Base-by-base conservation (phyloP, 2,329 filamentous ascomycete genomes). In the Colletotrichum somersetense region DNA sequence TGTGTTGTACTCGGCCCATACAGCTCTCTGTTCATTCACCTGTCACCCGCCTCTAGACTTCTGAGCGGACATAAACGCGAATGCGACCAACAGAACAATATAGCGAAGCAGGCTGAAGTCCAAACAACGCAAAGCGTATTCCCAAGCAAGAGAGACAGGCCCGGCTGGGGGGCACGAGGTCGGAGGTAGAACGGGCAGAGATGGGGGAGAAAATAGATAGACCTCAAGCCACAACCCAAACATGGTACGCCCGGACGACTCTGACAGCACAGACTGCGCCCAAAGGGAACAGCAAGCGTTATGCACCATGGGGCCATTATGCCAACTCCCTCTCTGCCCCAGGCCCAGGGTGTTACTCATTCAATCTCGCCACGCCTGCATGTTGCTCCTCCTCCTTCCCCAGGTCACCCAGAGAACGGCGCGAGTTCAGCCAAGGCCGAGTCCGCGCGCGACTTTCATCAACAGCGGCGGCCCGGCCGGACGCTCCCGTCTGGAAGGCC, bases 401-500 rank as follows among this genome's bases (percentile, higher is more conserved):
- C 11, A 38, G 62, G 57, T 6, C 35, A 42, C 23, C 8, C 7
- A 52, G 56, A 26, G 64, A 44, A 44, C 50, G 40, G 50, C 20
- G 50, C 57, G 44, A 57, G 65, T 71, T 68, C 69, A 63, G 65
- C 53, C 57, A 61, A 58, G 44, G 44, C 53, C 42, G n/a, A 35
- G 20, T 30, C 38, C n/a, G 35, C 16, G 20, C 16, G 40, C 30
- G 44, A 62, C 18, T n/a, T n/a, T 20, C 2, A 30, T 30, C 40
- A 26, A 10, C 26, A n/a, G 33, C 33, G 16, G 62, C 33, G 53
- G 33, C 18, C 59, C 59, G 69, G 44, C 61, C 66, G 66, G 70
- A 65, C 59, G 69, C 46, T 72, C 66, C 69, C 69, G 70, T 72
- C 67, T 30, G 40, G 33, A 46, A 14, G 30, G 1, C 26, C 23